Percentiles rank a stretch among this genome's conserved stretches.
Conservation (phyloP, 176 grass and related monocot genomes). For the Raddia guianensis region DNA sequence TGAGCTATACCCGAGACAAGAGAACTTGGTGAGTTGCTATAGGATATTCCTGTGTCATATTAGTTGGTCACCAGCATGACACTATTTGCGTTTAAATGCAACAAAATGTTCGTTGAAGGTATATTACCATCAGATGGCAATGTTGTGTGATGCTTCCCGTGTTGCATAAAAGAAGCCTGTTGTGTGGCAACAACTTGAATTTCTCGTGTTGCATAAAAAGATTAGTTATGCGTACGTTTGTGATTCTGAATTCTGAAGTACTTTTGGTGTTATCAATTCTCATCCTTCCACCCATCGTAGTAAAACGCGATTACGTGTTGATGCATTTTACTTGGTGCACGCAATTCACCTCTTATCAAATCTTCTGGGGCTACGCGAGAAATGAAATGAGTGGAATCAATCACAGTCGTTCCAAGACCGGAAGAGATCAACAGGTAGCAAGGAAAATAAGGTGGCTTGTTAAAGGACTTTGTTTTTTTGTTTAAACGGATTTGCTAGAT, state of each 20-base stretch:
- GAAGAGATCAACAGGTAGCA: no score
- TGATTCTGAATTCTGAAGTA: constrained; percentile 1
- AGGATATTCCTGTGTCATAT: not conserved
- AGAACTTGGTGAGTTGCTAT: constrained; percentile 5
- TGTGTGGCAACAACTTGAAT: not conserved
- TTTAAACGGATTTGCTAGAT: no score
- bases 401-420: not conserved
- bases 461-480: no score
- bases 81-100: not conserved
- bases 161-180: not conserved
- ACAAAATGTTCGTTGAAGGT: constrained; percentile 1
- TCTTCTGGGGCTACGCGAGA: not conserved
- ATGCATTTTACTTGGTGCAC: not conserved
- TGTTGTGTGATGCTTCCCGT: not conserved
- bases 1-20: constrained; percentile 29
- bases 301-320: not conserved
- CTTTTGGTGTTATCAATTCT: not conserved
- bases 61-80: not conserved
- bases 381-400: not conserved
- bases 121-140: constrained; percentile 9
- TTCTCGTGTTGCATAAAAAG: not conserved
- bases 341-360: not conserved
- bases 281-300: not conserved
- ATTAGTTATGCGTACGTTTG: not conserved
- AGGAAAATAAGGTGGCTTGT: not conserved